phyloP scores from a whole-genome alignment of 1,284 basidiomycete species.

The Ustilago esculenta region DNA sequence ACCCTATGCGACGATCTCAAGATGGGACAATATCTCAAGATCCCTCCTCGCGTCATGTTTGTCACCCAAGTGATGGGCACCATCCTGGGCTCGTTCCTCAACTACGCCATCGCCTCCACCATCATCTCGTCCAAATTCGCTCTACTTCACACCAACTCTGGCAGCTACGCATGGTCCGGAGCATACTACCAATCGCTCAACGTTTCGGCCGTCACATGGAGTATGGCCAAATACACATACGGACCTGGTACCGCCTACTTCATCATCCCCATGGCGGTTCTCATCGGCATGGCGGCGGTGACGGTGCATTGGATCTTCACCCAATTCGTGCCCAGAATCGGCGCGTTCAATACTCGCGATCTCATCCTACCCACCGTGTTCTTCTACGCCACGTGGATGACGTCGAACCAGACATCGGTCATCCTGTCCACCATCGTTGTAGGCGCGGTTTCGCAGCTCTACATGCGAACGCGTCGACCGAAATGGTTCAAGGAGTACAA shows the following conservation, averaged over 20 bases:
- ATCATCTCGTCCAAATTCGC: slow-evolving; percentile 37
- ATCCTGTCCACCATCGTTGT: slow-evolving; percentile 72
- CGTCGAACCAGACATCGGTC: slow-evolving; percentile 73
- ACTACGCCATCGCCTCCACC: slow-evolving; percentile 39
- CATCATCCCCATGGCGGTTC: slow-evolving; percentile 36
- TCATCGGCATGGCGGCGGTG: slow-evolving; percentile 30
- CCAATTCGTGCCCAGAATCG: slow-evolving; percentile 13
- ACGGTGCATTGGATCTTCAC: slow-evolving; percentile 21
- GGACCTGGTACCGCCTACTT: slow-evolving; percentile 26
- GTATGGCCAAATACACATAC: slow-evolving; percentile 41
- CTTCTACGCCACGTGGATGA: slow-evolving; percentile 56
- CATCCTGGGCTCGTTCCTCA: slow-evolving; percentile 44
- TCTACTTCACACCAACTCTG: slow-evolving; percentile 40
- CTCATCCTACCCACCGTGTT: slow-evolving; percentile 33
- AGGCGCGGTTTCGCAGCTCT: slow-evolving; percentile 73
- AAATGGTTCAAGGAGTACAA: slow-evolving; percentile 75
- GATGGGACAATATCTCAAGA: slow-evolving; percentile 58
- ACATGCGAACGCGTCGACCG: slow-evolving; percentile 73
- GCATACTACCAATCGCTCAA: slow-evolving; percentile 30
- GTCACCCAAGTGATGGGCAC: slow-evolving; percentile 36
- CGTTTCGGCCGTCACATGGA: slow-evolving; percentile 37
- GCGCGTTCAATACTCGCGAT: slow-evolving; percentile 7
- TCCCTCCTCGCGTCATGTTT: slow-evolving; percentile 46
- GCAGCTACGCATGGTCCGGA: slow-evolving; percentile 43
- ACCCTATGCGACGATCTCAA: slow-evolving; percentile 49